Evolutionary conservation across 192 early-diverging fungal species (phyloP).

Genomic region (Umbelopsis sp.): DNA sequence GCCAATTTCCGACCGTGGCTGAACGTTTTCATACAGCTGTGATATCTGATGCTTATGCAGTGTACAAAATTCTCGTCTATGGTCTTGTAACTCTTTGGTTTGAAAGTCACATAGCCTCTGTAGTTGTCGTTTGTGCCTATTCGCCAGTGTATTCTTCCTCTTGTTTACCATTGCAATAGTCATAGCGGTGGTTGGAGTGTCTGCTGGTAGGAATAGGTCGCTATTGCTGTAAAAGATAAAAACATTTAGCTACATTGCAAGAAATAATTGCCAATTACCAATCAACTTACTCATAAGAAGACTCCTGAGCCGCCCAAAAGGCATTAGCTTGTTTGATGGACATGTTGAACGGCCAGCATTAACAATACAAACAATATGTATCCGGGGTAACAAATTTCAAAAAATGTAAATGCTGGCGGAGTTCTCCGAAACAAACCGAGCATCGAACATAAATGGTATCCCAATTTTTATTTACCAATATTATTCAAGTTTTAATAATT

Average conservation of each 20-base stretch:
- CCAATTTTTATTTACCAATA: too few species aligned
- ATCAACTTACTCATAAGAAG: neutral
- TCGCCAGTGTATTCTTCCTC: neutral
- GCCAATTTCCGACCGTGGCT: neutral
- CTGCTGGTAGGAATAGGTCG: neutral
- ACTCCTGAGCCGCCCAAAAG: constrained; percentile 4
- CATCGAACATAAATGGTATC: too few species aligned
- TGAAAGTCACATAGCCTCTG: neutral
- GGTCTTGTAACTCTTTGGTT: neutral
- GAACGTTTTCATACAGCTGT: neutral
- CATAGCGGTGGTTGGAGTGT: neutral
- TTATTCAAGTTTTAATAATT: neutral
- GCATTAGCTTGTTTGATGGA: neutral
- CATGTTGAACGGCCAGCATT: neutral
- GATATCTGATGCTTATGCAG: neutral
- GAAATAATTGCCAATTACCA: too few species aligned
- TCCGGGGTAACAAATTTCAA: too few species aligned
- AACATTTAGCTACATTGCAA: too few species aligned
- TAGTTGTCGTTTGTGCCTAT: neutral
- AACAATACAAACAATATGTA: too few species aligned
- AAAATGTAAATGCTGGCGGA: too few species aligned
- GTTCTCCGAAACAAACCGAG: too few species aligned
- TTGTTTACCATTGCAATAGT: neutral
- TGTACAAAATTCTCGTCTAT: neutral
- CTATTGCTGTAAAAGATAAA: neutral